These are phyloP conservation scores for Sphaerostilbella broomeana DNA, from an alignment of 2,329 filamentous ascomycete species.

Conservation along the genomic window DNA sequence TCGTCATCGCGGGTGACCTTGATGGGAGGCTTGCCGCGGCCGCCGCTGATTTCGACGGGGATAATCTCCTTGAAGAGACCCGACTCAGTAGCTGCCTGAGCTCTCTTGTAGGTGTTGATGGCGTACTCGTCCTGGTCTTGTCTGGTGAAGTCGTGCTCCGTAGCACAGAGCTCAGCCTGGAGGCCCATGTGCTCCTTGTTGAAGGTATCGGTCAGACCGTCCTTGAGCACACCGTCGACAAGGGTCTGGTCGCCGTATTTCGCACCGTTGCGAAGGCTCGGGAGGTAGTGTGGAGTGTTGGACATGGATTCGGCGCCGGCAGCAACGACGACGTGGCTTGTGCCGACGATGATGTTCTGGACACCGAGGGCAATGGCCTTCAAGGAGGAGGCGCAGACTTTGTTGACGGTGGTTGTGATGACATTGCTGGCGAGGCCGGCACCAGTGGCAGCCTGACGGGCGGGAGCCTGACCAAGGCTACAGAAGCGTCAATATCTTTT, in stretches of 20 bases:
- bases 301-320: conserved; percentile 98
- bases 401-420: conserved; percentile 92
- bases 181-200: conserved; percentile 97
- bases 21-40: conserved; percentile 81
- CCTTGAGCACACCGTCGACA: conserved; percentile 87
- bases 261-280: conserved; percentile 74
- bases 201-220: conserved; percentile 91
- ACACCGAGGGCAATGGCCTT: conserved; percentile 93
- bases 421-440: conserved; percentile 76
- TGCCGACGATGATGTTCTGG: conserved; percentile 96
- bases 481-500: not conserved
- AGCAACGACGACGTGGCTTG: conserved; percentile 85
- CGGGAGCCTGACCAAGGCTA: conserved; percentile 92
- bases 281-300: conserved; percentile 93
- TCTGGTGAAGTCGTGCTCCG: conserved; percentile 73
- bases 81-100: conserved; percentile 73
- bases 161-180: conserved; percentile 82
- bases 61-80: conserved; percentile 86
- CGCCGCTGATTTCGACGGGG: conserved; percentile 79
- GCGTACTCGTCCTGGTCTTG: conserved; percentile 93
- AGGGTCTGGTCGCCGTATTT: conserved; percentile 92
- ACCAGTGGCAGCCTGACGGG: conserved; percentile 84
- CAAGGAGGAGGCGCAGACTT: conserved; percentile 92
- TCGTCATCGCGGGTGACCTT: conserved; percentile 84
- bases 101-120: conserved; percentile 90